Evolutionary conservation across 2,329 filamentous ascomycete genomes (phyloP).

Genomic region (Podosphaera aphanis): DNA sequence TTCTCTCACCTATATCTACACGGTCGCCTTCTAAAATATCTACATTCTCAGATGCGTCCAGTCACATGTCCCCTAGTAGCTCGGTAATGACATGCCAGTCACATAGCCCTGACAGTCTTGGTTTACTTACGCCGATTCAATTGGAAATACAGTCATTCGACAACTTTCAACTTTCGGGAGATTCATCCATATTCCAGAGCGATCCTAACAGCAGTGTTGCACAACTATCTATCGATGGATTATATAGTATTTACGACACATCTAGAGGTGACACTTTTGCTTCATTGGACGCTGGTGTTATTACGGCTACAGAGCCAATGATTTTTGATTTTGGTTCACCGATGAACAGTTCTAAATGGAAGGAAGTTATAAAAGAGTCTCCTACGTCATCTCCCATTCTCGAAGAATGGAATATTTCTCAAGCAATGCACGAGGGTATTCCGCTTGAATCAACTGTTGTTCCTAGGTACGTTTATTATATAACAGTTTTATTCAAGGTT

Average conservation of each 20-base stretch:
- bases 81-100: conserved; percentile 15
- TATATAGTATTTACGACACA: conserved; percentile 9
- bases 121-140: conserved; percentile 12
- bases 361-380: conserved; percentile 10
- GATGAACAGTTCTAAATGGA: conserved; percentile 7
- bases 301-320: conserved; percentile 7
- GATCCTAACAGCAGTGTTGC: conserved; percentile 7
- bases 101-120: conserved; percentile 12
- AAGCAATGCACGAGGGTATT: conserved; percentile 10
- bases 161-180: conserved; percentile 10
- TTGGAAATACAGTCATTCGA: conserved; percentile 13
- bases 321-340: conserved; percentile 4
- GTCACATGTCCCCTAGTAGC: conserved; percentile 14
- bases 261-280: conserved; percentile 8
- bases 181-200: conserved; percentile 9
- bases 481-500: too few species aligned
- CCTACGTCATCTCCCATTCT: conserved; percentile 12
- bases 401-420: conserved; percentile 11
- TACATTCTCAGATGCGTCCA: conserved; percentile 11
- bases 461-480: conserved; percentile 12
- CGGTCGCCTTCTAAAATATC: conserved; percentile 12
- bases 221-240: conserved; percentile 8
- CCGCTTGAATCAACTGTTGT: conserved; percentile 13
- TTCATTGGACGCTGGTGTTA: conserved; percentile 5
- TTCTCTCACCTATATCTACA: conserved; percentile 13